Base-by-base conservation (phyloP, 805 yeast genomes). In the Clavispora phyllophila region DNA sequence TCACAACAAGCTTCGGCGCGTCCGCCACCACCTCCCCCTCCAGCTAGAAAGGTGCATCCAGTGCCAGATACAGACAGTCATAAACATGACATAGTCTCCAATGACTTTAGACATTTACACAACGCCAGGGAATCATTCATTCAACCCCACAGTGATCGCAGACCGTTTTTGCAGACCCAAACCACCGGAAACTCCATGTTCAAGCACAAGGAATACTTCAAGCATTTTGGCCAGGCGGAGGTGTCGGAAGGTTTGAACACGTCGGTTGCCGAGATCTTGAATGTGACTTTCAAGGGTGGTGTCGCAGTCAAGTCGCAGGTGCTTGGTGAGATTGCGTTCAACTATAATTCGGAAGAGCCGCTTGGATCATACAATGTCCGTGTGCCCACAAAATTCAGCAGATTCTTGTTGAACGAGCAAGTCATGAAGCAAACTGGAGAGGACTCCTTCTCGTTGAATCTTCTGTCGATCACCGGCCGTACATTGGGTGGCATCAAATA, bases 321-420 rank as follows among this genome's bases (percentile, higher is more conserved):
- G 10, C 74, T 84, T 42, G 97, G 98, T 40, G 97, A 91, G 65
- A 71, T 90, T 51, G 96, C 96, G 0, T 77, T 89, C 60, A 83
- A 83, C 53, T 87, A 81, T 58, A 73, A 75, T 36, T 46, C 60
- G 3, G 37, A 20, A 10, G 51, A 49, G 5, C 57, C 65, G 3
- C 47, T 63, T 17, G 56, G 52, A 4, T 53, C 62, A 7, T 50
- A 66, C 15, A 60, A 77, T 6, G 63, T 68, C 8, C 65, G 66
- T 18, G 64, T 72, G 34, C 72, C 72, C 9, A 58, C 65, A 41
- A 73, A 78, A 49, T 70, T 84, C 37, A 78, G 78, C 51, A 76
- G 73, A 50, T 61, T 69, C 26, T 75, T 71, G 41, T 54, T 66
- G 44, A 72, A 68, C 65, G 65, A 59, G 38, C 56, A 59, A n/a